Evolutionary conservation across 768 basidiomycete species (phyloP), one percentile per base, ranked within the genome.

Genomic region (Brasilioporus rufonigricans): DNA sequence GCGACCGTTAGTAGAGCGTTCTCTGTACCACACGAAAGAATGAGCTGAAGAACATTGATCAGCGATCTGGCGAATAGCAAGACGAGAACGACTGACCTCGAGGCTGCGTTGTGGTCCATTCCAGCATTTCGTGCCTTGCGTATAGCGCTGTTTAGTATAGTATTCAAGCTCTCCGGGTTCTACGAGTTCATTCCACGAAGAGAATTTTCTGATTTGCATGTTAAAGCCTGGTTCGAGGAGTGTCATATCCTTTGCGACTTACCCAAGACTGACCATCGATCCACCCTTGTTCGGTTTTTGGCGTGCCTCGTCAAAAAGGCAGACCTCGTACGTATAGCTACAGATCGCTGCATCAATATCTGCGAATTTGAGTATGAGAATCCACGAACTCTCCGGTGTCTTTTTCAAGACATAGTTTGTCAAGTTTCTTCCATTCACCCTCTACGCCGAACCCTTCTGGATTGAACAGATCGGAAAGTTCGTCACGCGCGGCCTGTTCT

Each of bases 391-490:
- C 96, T 78, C 97, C 96, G 5, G 81, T 77, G 50, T 95, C 83
- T 66, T 85, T 88, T 66, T 84, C 82, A 13, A 98, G 68, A 63
- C 96, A 98, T 1, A 78, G 75, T 6, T 82, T 80, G 21, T 95
- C 89, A 7, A 99, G 80, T 74, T 96, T 97, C 79, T 96, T 96
- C 93, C 93, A 99, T 73, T 97, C 92, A 47, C 92, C 96, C 26
- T 91, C 77, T 1, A 74, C 67, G 19, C 94, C 94, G 61, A 88
- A 97, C 33, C 80, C 80, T 19, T 83, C 69, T 10, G 71, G 71
- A 55, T 84, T 75, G 64, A 86, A 91, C 23, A 98, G 76, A 53
- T 88, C 83, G 1, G 69, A 70, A 12, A 92, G 68, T 39, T 89
- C 86, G 23, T 78, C 71, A 50, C 80, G 75, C 0, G 84, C 81